A percentile compares a stretch with the other conserved stretches of the same genome.
Evolutionary conservation across 768 basidiomycete species (phyloP).

Genomic region (Imleria badia): DNA sequence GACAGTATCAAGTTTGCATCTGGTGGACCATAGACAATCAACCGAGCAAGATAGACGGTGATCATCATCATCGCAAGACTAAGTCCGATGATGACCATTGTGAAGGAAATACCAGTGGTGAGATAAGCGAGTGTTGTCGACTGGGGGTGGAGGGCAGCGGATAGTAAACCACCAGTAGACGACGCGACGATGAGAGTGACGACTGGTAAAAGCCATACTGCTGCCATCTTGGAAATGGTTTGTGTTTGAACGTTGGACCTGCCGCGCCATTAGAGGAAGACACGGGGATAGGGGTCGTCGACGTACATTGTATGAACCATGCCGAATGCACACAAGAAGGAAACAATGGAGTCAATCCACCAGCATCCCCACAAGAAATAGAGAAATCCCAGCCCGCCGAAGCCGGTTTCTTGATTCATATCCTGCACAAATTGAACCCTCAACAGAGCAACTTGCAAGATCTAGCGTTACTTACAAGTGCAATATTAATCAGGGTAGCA

Average conservation of each 20-base stretch:
- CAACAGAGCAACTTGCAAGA: neutral
- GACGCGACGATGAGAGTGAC: constrained; percentile 55
- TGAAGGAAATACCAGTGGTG: constrained; percentile 43
- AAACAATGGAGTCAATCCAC: constrained; percentile 47
- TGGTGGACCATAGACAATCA: constrained; percentile 42
- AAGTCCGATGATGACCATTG: constrained; percentile 46
- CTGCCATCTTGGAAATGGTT: constrained; percentile 38
- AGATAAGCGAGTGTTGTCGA: constrained; percentile 39
- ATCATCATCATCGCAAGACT: constrained; percentile 50
- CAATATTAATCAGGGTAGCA: constrained; percentile 42
- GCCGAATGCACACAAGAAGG: constrained; percentile 46
- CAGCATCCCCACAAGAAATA: constrained; percentile 49
- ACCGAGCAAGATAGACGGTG: constrained; percentile 45
- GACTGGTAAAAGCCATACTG: constrained; percentile 51
- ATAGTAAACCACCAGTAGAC: constrained; percentile 48
- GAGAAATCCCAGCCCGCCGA: constrained; percentile 38
- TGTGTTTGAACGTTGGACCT: constrained; percentile 49
- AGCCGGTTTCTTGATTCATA: constrained; percentile 36
- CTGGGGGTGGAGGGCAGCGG: constrained; percentile 37
- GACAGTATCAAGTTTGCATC: constrained; percentile 41
- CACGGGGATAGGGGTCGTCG: neutral
- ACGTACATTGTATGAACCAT: constrained; percentile 49
- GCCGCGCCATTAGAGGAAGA: constrained; percentile 4
- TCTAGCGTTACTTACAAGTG: constrained; percentile 29
- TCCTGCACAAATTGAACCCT: constrained; percentile 14